Conservation (phyloP, 345 rosid species). For the Lepidium aucheri region DNA sequence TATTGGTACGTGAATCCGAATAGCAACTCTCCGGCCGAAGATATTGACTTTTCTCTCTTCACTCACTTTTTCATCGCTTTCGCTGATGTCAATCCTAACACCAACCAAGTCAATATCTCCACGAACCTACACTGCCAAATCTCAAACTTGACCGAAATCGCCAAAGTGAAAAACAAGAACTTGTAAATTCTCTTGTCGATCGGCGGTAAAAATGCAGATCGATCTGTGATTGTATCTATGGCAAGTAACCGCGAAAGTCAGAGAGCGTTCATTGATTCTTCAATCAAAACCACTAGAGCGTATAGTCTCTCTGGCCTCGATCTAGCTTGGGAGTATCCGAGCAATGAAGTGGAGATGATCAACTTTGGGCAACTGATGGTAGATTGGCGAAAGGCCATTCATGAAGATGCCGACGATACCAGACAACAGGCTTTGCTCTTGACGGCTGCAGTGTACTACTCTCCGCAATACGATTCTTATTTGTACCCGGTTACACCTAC, state of each 20-base stretch:
- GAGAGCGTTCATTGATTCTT: slow-evolving; percentile 36
- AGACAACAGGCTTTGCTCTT: slow-evolving; percentile 21
- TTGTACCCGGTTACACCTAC: slow-evolving; percentile 27
- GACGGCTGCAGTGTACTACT: slow-evolving; percentile 35
- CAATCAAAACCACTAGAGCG: slow-evolving; percentile 30
- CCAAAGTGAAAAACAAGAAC: slow-evolving; percentile 26
- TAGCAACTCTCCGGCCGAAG: not conserved
- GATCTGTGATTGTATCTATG: no score
- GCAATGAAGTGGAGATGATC: slow-evolving; percentile 23
- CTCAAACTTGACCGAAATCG: slow-evolving; percentile 33
- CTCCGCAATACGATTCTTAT: not conserved
- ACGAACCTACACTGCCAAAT: slow-evolving; percentile 31
- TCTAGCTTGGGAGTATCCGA: slow-evolving; percentile 2
- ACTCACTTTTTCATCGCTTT: slow-evolving; percentile 32
- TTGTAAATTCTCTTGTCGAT: slow-evolving; percentile 40
- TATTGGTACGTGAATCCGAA: no score
- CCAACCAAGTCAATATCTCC: not conserved
- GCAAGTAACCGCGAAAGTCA: slow-evolving; percentile 27
- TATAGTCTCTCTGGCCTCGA: slow-evolving; percentile 42
- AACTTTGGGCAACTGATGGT: slow-evolving; percentile 16
- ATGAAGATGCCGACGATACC: slow-evolving; percentile 22
- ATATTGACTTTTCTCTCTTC: slow-evolving; percentile 37
- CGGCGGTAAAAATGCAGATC: no score
- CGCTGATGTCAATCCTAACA: not conserved
- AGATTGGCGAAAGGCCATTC: slow-evolving; percentile 31